Evolutionary conservation across 257 asterid species (phyloP), one percentile per base, ranked within the genome.

Genomic region (Fraxinus excelsior): DNA sequence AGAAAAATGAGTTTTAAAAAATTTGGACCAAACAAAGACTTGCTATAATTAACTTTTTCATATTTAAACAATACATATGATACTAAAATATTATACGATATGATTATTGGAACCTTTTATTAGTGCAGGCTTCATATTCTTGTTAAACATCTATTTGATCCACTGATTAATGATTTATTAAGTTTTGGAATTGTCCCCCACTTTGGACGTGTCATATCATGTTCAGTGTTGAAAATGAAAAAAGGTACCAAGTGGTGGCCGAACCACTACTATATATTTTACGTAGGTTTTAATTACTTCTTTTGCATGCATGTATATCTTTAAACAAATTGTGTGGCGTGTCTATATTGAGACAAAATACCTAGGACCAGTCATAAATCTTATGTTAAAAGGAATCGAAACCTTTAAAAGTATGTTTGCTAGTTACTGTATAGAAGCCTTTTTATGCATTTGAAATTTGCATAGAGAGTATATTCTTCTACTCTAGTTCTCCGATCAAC

Each of bases 111-210:
- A 80, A 64, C 29, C 58, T 44, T 7, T 7, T 10, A 25, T n/a
- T 64, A 67, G 79, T 67, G 72, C 74, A 60, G 77, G 67, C 37
- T n/a, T 71, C 76, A 71, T 6, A 29, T 78, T 72, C 73, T 29
- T 62, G 16, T 62, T 34, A 67, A 46, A 69, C 4, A 18, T 49
- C 73, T 26, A 28, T 32, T 72, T 67, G 29, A 35, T 78, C 82
- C 82, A 73, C 74, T 51, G 37, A 29, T 64, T 66, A 46, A 9
- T 66, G 26, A 64, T 37, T 78, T 3, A 71, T 58, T 56, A 53
- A 14, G 28, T 28, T 62, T 60, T 49, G 23, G 32, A 72, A 62
- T 44, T 71, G 76, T 71, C 68, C 44, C 38, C 73, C 78, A 32
- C 44, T 46, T 44, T 49, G 44, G 66, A 78, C 42, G 9, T 14